Percentiles rank a stretch among this genome's conserved stretches.
These are phyloP conservation scores for Nicotiana paniculata DNA, from an alignment of 257 asterid species.

Conservation along the genomic window DNA sequence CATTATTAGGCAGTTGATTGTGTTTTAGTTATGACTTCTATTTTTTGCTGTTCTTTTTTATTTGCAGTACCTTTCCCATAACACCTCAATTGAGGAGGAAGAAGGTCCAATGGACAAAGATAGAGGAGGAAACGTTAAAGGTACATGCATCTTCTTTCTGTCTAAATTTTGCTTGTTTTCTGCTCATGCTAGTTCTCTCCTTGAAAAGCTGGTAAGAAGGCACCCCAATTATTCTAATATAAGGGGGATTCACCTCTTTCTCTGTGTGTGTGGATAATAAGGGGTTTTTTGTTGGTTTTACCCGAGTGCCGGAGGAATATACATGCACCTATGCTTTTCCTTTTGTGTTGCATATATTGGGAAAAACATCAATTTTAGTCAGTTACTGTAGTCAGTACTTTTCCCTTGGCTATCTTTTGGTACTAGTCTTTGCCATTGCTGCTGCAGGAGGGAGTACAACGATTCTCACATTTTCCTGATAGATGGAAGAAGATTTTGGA, in stretches of 20 bases:
- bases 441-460: conserved; percentile 44
- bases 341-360: not conserved
- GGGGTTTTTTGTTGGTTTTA: not conserved
- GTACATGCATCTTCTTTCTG: conserved; percentile 21
- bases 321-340: not conserved
- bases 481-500: conserved; percentile 47
- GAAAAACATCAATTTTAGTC: not conserved
- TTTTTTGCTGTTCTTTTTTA: not conserved
- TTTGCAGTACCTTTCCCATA: conserved; percentile 39
- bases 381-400: not conserved
- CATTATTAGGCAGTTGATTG: not conserved
- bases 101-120: conserved; percentile 45
- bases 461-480: conserved; percentile 14
- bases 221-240: not conserved
- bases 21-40: not conserved
- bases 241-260: not conserved
- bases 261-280: not conserved
- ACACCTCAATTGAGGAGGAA: conserved; percentile 34
- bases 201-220: not conserved
- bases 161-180: not conserved
- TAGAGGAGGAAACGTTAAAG: conserved; percentile 57
- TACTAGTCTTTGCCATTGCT: conserved; percentile 10
- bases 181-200: not conserved
- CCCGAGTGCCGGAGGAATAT: not conserved
- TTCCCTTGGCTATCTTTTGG: not conserved